Evolutionary conservation across 2,329 filamentous ascomycete species (phyloP), one percentile per base, ranked within the genome.

Genomic region (Epichloe sp.): DNA sequence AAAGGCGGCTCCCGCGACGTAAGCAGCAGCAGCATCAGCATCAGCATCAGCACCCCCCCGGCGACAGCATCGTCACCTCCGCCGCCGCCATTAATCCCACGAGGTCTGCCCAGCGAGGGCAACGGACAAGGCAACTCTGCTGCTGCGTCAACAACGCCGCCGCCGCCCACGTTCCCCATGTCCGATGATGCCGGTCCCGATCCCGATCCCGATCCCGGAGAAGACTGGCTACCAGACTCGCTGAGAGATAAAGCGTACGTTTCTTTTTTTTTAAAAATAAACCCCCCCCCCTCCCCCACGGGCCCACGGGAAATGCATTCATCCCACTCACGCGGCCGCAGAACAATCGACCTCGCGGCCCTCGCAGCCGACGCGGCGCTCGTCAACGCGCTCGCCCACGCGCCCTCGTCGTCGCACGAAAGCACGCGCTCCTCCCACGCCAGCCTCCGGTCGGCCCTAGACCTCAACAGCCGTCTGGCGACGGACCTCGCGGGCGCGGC

Each of bases 201-300:
- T 41, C 69, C 17, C 17, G 68, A 73, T 41, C 69, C 73, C 3
- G 80, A 83, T 57, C 79, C 79, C 0, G 80, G 82, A 19, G 80
- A 86, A 49, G 78, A 82, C 55, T 95, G 89, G 89, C 74, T 95
- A 3, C 89, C 89, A 1, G 77, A 79, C 54, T 71, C 81, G 12
- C 70, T 96, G 2, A 79, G 86, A 61, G 86, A 93, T 61, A 94
- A 93, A 71, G 83, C 86, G 88, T 94, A 5, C 4, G 21, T 21
- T 21, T 21, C 4, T 21, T 21, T 21, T 21, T 21, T 21, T 21
- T 4, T 21, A n/a, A n/a, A n/a, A n/a, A n/a, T 19, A 19, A 19
- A 19, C 2, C 19, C 19, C 19, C 2, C 19, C 19, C 19, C 19
- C 19, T 3, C 19, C 19, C n/a, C n/a, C n/a, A n/a, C n/a, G n/a